These are phyloP conservation scores for Fusarium fracticaudum DNA, from an alignment of 2,329 filamentous ascomycete genomes.

Conservation along the genomic window DNA sequence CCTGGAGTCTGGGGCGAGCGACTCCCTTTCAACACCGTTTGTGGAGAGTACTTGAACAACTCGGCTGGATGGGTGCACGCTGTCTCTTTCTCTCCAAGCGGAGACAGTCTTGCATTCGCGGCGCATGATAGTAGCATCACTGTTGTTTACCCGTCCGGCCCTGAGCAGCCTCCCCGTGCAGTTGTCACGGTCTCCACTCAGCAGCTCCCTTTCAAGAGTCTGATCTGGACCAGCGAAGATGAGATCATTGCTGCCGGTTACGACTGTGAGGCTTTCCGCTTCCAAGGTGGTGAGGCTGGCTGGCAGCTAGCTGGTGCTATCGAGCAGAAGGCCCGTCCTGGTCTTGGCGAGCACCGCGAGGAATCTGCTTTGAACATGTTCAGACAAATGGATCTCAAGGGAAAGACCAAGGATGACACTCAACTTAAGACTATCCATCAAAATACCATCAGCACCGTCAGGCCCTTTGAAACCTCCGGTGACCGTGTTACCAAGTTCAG, in stretches of 20 bases:
- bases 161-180: constrained; percentile 90
- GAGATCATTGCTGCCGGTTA: constrained; percentile 97
- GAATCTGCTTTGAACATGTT: constrained; percentile 99
- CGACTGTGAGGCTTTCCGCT: constrained; percentile 88
- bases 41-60: constrained; percentile 95
- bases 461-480: constrained; percentile 75
- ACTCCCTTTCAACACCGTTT: constrained; percentile 97
- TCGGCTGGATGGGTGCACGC: constrained; percentile 97
- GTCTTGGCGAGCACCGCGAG: constrained; percentile 73
- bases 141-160: constrained; percentile 90
- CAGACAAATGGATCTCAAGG: constrained; percentile 97
- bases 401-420: constrained; percentile 90
- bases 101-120: constrained; percentile 91
- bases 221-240: constrained; percentile 90
- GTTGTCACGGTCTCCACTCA: constrained; percentile 91
- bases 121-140: constrained; percentile 97
- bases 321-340: constrained; percentile 75
- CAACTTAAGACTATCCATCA: constrained; percentile 96
- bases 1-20: constrained; percentile 93
- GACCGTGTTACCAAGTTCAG: constrained; percentile 81
- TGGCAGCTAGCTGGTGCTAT: constrained; percentile 88
- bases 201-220: constrained; percentile 88
- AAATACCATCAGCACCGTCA: constrained; percentile 90
- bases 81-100: constrained; percentile 90
- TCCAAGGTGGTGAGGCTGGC: constrained; percentile 79